A percentile compares a stretch with the other conserved stretches of the same genome.
Conservation (phyloP, 805 yeast genomes). For the Hanseniaspora pseudoguilliermondii region DNA sequence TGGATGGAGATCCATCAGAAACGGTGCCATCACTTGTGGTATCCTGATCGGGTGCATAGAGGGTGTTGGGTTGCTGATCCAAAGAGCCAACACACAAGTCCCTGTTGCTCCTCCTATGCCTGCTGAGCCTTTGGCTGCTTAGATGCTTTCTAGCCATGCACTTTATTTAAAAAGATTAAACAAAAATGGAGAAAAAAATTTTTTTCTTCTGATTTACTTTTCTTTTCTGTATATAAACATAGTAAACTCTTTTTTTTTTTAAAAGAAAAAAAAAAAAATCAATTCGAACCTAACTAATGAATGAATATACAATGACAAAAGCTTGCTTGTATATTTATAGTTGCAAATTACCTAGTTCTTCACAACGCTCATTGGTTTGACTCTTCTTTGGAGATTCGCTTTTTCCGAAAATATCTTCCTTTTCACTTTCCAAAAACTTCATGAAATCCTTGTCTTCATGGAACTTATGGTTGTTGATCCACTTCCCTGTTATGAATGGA, state of each 20-base stretch:
- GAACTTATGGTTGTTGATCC: constrained; percentile 1
- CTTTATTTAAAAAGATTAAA: background rate
- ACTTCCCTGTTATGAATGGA: constrained; percentile 57
- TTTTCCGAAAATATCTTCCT: background rate
- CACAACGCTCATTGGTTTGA: background rate
- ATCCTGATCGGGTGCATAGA: constrained; percentile 92
- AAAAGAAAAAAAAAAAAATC: background rate
- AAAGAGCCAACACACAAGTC: constrained; percentile 74
- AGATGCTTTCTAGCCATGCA: background rate
- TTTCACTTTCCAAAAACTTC: background rate
- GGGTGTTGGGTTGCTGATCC: constrained; percentile 96
- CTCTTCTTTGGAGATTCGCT: constrained; percentile 4
- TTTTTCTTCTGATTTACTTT: background rate
- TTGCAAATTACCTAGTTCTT: constrained; percentile 4
- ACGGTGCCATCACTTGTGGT: constrained; percentile 94
- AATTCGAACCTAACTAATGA: no score
- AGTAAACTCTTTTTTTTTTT: background rate
- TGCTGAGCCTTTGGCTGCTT: constrained; percentile 29
- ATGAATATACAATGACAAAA: background rate
- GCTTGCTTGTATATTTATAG: no score
- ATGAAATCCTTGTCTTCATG: constrained; percentile 8
- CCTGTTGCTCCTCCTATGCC: constrained; percentile 53
- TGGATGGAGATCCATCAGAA: constrained; percentile 93
- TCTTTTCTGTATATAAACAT: background rate
- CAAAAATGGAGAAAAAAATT: background rate